Evolutionary conservation across 139 green algal genomes (phyloP).

Genomic region (Chlamydomonas urium): DNA sequence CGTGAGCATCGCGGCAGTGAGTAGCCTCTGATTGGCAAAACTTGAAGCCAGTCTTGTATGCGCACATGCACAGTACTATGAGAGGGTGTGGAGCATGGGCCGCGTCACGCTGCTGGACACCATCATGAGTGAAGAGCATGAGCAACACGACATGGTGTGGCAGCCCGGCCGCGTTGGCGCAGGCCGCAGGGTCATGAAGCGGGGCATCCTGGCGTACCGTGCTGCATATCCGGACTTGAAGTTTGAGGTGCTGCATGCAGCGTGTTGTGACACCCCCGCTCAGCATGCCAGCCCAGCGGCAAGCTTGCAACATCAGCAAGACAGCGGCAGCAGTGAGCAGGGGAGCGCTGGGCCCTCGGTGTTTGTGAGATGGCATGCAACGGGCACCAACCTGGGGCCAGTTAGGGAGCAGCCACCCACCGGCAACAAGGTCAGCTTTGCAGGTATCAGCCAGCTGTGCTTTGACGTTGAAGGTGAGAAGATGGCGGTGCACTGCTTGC

Average conservation of each 20-base stretch:
- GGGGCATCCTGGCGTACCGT: conserved; percentile 4
- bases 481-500: not conserved
- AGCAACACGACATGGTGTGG: conserved; percentile 10
- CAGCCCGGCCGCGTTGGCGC: not conserved
- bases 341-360: not conserved
- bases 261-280: too few relatives aligned
- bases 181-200: not conserved
- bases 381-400: not conserved
- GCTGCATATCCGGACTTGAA: not conserved
- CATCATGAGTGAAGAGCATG: too few relatives aligned
- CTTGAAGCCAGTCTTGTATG: too few relatives aligned
- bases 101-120: too few relatives aligned
- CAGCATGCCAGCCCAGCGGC: too few relatives aligned
- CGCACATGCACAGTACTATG: too few relatives aligned
- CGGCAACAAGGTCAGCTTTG: not conserved
- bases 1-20: too few relatives aligned
- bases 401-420: not conserved
- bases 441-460: not conserved
- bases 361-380: not conserved
- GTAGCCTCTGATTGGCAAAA: too few relatives aligned
- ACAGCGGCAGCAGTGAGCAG: not conserved
- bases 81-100: too few relatives aligned
- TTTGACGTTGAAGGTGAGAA: not conserved
- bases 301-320: not conserved
- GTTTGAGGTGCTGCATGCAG: not conserved